Percentiles rank a stretch among this genome's conserved stretches.
Evolutionary conservation across 1,284 basidiomycete species (phyloP).

Genomic region (Vanrija humicola): DNA sequence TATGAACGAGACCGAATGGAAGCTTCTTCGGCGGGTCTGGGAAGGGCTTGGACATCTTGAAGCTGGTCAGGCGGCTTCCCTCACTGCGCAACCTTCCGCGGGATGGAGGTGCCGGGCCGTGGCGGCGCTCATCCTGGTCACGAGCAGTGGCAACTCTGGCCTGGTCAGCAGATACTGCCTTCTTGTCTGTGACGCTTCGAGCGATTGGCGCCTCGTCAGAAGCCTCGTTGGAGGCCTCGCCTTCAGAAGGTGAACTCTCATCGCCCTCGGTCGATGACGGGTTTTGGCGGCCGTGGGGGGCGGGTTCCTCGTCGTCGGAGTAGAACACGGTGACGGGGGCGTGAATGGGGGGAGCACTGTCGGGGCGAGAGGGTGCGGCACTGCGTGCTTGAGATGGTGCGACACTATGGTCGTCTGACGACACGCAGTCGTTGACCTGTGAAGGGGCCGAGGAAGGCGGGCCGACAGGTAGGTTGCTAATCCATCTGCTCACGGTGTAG

Average conservation of each 20-base stretch:
- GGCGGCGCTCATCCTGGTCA: too few relatives aligned
- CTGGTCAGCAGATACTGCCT: too few relatives aligned
- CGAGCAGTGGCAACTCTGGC: too few relatives aligned
- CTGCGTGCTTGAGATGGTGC: slow-evolving; percentile 11
- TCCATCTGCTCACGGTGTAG: slow-evolving; percentile 2
- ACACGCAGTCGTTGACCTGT: background rate
- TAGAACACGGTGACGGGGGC: slow-evolving; percentile 9
- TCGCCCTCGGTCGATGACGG: too few relatives aligned
- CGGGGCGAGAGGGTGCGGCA: background rate
- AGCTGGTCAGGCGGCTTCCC: too few relatives aligned
- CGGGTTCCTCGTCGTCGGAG: slow-evolving; percentile 10
- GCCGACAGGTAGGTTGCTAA: background rate
- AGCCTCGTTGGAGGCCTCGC: background rate
- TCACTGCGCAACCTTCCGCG: too few relatives aligned
- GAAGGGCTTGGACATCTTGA: too few relatives aligned
- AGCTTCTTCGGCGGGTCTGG: too few relatives aligned
- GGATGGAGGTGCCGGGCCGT: too few relatives aligned
- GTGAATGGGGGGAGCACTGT: background rate
- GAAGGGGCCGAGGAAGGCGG: background rate
- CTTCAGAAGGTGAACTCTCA: background rate
- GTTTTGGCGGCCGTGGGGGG: background rate
- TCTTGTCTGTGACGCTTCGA: too few relatives aligned
- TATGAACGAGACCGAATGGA: too few relatives aligned
- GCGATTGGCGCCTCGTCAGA: background rate
- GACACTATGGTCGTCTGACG: background rate